Evolutionary conservation across 2,329 filamentous ascomycete species (phyloP).

Genomic region (Coniochaeta sp.): DNA sequence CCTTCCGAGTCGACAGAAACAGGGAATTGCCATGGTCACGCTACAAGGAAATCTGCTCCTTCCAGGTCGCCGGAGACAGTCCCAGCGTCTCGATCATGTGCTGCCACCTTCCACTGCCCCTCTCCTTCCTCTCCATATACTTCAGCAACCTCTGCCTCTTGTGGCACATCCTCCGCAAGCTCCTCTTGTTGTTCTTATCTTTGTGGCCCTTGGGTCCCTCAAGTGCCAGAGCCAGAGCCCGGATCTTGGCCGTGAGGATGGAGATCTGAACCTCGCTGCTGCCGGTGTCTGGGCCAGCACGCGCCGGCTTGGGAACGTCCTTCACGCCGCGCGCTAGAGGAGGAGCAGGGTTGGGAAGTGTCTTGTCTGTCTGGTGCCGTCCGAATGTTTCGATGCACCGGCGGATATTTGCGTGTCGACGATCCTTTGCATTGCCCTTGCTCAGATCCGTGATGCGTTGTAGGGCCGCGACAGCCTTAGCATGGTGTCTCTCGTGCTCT

Average conservation of each 20-base stretch:
- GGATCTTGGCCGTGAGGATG: constrained; percentile 90
- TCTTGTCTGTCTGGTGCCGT: constrained; percentile 76
- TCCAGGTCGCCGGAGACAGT: constrained; percentile 81
- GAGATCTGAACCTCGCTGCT: constrained; percentile 97
- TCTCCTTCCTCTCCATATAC: constrained; percentile 84
- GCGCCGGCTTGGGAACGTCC: constrained; percentile 33
- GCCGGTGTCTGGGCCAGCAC: constrained; percentile 87
- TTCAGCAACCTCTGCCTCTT: constrained; percentile 79
- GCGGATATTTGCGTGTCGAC: constrained; percentile 72
- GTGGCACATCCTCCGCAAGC: constrained; percentile 78
- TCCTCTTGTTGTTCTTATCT: constrained; percentile 93
- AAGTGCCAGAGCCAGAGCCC: constrained; percentile 67
- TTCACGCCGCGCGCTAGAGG: constrained; percentile 37
- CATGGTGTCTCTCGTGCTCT: constrained; percentile 50
- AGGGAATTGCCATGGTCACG: constrained; percentile 8
- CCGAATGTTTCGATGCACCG: constrained; percentile 85
- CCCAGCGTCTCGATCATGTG: constrained; percentile 79
- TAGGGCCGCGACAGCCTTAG: constrained; percentile 67
- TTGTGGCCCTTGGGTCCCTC: constrained; percentile 62
- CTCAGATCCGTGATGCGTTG: constrained; percentile 69
- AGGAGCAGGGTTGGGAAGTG: constrained; percentile 51
- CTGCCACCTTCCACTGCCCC: constrained; percentile 84
- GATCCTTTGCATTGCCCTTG: constrained; percentile 72
- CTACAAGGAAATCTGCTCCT: constrained; percentile 75
- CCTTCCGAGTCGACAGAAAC: constrained; percentile 13